Base-by-base conservation (phyloP, 805 yeast species). In the Kuraishia piskuri region DNA sequence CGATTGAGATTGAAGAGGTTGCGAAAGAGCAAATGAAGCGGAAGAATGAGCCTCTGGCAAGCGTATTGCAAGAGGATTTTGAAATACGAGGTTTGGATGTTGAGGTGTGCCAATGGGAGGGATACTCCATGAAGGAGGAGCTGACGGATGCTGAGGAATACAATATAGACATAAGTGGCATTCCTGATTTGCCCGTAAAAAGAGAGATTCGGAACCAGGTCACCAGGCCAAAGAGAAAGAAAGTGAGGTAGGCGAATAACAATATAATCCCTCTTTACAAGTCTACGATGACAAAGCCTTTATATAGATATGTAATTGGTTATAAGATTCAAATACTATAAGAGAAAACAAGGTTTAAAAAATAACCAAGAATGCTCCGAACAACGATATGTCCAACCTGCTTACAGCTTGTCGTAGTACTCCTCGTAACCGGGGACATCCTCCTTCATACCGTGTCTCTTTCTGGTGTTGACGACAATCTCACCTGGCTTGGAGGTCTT, bases 381-480 rank as follows among this genome's bases (percentile, higher is more conserved):
- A 21, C 48, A 45, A 45, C 48, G n/a, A 40, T 49, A 25, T 36
- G 50, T 22, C 22, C 22, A 25, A 54, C 9, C 17, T 36, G 56
- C 69, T 75, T 84, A 87, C 78, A 87, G 85, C 78, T 86, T 87
- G 78, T 87, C 95, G 80, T 91, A 91, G 88, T 90, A 94, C 82
- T 94, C 97, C 82, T 90, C 96, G 88, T 92, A 94, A 76, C 95
- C 96, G 80, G 98, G 98, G 77, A 92, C 97, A 68, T 75, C 86
- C 70, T 89, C 92, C 88, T 92, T 92, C 84, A 89, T 74, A 83
- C 98, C 98, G 75, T 86, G 89, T 79, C 97, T 87, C 84, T 86
- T 88, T 82, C 99, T 89, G 77, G 78, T 75, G 56, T 65, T 78
- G 61, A 68, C 65, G 68, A 77, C 84, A 68, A 80, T 75, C 57